Evolutionary conservation across 495 filamentous ascomycete species (phyloP).

Genomic region (Xylaria palmicola): DNA sequence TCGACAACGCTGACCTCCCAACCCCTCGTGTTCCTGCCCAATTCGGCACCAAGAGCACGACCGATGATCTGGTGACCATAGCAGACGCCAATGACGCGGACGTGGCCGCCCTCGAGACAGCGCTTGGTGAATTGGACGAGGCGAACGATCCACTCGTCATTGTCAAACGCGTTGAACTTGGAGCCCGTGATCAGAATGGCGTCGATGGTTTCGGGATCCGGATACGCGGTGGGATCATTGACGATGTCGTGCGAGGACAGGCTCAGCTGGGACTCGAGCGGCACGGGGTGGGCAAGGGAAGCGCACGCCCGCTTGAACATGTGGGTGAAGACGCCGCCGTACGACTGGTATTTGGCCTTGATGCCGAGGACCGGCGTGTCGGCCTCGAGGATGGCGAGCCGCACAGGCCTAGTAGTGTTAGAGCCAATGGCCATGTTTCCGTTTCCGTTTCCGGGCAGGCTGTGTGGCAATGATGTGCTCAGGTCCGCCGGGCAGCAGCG

Average conservation of each 20-base stretch:
- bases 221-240: constrained; percentile 56
- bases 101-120: constrained; percentile 45
- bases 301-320: constrained; percentile 53
- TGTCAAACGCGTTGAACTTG: constrained; percentile 53
- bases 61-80: constrained; percentile 92
- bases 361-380: constrained; percentile 63
- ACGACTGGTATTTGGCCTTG: constrained; percentile 64
- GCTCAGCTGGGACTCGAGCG: constrained; percentile 45
- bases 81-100: constrained; percentile 77
- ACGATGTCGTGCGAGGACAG: constrained; percentile 71
- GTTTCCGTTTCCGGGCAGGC: too few species aligned
- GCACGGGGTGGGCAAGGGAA: constrained; percentile 25
- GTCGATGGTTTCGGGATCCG: constrained; percentile 70
- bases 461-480: too few species aligned
- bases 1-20: constrained; percentile 82
- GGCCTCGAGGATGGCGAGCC: constrained; percentile 82
- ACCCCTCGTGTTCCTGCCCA: constrained; percentile 63
- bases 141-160: constrained; percentile 71
- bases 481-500: too few species aligned
- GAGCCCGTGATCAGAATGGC: constrained; percentile 81
- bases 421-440: too few species aligned
- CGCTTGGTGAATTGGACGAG: constrained; percentile 70
- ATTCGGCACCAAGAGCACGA: constrained; percentile 66
- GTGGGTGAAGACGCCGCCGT: constrained; percentile 67
- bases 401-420: constrained; percentile 47